Percentiles rank a stretch among this genome's conserved stretches.
These are phyloP conservation scores for Claviceps fusiformis DNA, from an alignment of 2,329 filamentous ascomycete genomes.

Conservation along the genomic window DNA sequence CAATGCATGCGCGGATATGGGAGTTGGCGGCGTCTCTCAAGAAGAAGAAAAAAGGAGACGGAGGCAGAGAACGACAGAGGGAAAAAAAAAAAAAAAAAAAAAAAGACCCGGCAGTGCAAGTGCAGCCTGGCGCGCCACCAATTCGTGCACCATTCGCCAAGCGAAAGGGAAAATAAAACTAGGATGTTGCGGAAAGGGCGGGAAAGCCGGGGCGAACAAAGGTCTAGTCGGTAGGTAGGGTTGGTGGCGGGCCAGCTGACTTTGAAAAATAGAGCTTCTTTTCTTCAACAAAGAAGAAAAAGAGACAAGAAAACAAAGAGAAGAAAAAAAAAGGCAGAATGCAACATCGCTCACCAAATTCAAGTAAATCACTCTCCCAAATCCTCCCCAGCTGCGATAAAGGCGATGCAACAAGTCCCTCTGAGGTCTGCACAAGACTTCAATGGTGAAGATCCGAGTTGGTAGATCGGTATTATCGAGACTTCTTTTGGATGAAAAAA, in stretches of 20 bases:
- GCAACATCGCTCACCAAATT: not conserved
- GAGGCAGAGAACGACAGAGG: not conserved
- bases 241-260: not conserved
- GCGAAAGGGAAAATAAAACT: not conserved
- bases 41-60: not conserved
- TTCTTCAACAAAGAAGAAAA: not conserved
- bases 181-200: constrained; percentile 1
- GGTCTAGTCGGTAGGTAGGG: not conserved
- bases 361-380: not conserved
- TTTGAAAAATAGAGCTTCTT: not conserved
- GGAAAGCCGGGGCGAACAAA: not conserved
- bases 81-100: not conserved
- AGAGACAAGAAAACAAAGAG: not conserved
- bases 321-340: not conserved
- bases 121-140: not conserved
- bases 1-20: not conserved
- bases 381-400: not conserved
- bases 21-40: no score
- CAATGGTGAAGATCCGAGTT: not conserved
- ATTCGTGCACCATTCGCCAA: not conserved
- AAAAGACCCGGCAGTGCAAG: not conserved
- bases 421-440: not conserved
- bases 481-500: not conserved
- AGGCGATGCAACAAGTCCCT: not conserved
- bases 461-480: not conserved